Evolutionary conservation across 2,329 filamentous ascomycete genomes (phyloP), one percentile per base, ranked within the genome.

Genomic region (Pezicula neosporulosa): DNA sequence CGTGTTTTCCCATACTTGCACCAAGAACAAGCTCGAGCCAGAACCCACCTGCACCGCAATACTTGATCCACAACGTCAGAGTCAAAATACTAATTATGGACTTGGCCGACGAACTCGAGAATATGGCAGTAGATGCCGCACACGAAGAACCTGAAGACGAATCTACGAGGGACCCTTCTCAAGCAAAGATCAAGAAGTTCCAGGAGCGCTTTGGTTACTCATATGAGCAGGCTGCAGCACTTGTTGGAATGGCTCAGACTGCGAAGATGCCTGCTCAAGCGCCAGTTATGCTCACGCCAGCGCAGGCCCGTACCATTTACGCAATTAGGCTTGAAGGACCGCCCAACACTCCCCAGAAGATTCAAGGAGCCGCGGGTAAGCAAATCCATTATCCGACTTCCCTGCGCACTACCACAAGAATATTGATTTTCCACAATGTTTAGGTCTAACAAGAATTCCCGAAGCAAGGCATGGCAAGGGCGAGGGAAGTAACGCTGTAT

Each of bases 161-260:
- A 16, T 12, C 15, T 21, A 16, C 10, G 7, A 16, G 18, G 8
- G 39, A 44, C 16, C 41, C 21, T 5, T 21, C 21, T 10, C 27
- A 12, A n/a, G 35, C 19, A 27, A 47, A 33, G 27, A 47, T 50
- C 35, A 50, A 42, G 16, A 18, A 16, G 24, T 53, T 33, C 41
- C 51, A 50, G 27, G 21, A 50, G 9, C 30, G 21, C 21, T 53
- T 47, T 19, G 27, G 41, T 13, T 53, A 72, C 51, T 64, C 67
- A 2, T 73, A 72, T 52, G 70, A 72, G 56, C 66, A 71, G 21
- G 50, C 50, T 38, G 37, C 28, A 50, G 36, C 51, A 38, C 5
- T 47, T 13, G 42, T 50, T 15, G 8, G 43, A 10, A 30, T 19
- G 15, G n/a, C 12, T 12, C 42, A 28, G 16, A 46, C 28, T 15